A percentile compares a stretch with the other conserved stretches of the same genome.
Conservation (phyloP, 2,329 filamentous ascomycete species). For the Chaetomiaceae sp. region DNA sequence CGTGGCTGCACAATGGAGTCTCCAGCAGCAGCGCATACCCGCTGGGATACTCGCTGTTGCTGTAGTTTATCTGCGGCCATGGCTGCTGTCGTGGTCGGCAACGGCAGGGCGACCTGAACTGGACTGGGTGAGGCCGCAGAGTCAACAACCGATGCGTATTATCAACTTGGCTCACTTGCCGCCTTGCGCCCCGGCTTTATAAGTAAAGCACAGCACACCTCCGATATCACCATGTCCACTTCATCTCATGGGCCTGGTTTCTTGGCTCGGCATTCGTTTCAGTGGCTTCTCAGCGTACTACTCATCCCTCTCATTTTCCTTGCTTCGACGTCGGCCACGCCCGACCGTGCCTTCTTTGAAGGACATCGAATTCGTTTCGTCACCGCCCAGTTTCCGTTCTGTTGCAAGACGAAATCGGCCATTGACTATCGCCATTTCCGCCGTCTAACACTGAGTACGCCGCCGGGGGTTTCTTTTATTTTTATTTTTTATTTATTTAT, state of each 20-base stretch:
- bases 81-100: slow-evolving; percentile 13
- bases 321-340: too few relatives aligned
- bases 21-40: slow-evolving; percentile 4
- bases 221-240: background rate
- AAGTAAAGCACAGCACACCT: background rate
- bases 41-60: slow-evolving; percentile 13
- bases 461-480: too few relatives aligned
- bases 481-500: too few relatives aligned
- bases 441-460: too few relatives aligned
- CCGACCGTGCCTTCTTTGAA: too few relatives aligned
- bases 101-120: background rate
- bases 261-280: too few relatives aligned
- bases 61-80: slow-evolving; percentile 18
- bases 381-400: too few relatives aligned
- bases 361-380: too few relatives aligned
- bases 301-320: too few relatives aligned
- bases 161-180: background rate
- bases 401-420: too few relatives aligned
- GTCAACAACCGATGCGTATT: background rate
- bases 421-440: too few relatives aligned
- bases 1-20: slow-evolving; percentile 9
- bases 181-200: background rate
- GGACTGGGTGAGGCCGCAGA: background rate
- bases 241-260: background rate
- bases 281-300: too few relatives aligned